Evolutionary conservation across 2,329 filamentous ascomycete species (phyloP).

Genomic region (Emericellopsis atlantica): DNA sequence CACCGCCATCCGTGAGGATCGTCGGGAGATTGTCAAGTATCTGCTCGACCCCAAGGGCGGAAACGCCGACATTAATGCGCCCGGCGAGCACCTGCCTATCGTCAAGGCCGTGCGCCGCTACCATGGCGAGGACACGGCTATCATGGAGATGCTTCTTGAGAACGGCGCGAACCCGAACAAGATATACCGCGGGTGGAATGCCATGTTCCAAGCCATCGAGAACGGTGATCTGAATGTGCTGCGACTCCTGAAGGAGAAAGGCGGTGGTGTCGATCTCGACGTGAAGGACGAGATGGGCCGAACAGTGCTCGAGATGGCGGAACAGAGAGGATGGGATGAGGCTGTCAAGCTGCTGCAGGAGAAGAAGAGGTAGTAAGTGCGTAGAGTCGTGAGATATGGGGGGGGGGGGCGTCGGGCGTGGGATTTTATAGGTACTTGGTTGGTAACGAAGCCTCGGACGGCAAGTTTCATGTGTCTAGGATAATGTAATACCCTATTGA

Average conservation of each 20-base stretch:
- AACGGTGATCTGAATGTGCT: slow-evolving; percentile 46
- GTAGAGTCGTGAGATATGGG: too few relatives aligned
- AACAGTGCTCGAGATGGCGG: slow-evolving; percentile 44
- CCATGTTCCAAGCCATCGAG: slow-evolving; percentile 52
- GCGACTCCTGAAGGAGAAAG: slow-evolving; percentile 33
- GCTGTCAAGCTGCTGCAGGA: slow-evolving; percentile 30
- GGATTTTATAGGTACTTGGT: too few relatives aligned
- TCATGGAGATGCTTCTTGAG: slow-evolving; percentile 49
- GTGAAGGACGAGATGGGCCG: slow-evolving; percentile 40
- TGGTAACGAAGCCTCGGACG: too few relatives aligned
- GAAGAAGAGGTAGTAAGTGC: not conserved
- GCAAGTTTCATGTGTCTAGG: too few relatives aligned
- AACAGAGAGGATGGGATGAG: slow-evolving; percentile 45
- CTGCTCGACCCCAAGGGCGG: slow-evolving; percentile 44
- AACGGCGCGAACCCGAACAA: slow-evolving; percentile 57
- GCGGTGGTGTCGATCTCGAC: slow-evolving; percentile 33
- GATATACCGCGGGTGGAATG: slow-evolving; percentile 54
- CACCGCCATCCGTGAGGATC: slow-evolving; percentile 51
- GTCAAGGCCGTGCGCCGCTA: slow-evolving; percentile 55
- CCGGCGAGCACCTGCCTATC: slow-evolving; percentile 58
- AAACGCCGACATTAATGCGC: slow-evolving; percentile 48
- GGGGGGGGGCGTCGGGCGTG: too few relatives aligned
- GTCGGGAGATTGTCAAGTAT: slow-evolving; percentile 46
- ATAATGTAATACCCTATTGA: too few relatives aligned
- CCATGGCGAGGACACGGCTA: slow-evolving; percentile 40